Conservation (phyloP, 2,329 filamentous ascomycete genomes). For the Colletotrichum theobromicola region DNA sequence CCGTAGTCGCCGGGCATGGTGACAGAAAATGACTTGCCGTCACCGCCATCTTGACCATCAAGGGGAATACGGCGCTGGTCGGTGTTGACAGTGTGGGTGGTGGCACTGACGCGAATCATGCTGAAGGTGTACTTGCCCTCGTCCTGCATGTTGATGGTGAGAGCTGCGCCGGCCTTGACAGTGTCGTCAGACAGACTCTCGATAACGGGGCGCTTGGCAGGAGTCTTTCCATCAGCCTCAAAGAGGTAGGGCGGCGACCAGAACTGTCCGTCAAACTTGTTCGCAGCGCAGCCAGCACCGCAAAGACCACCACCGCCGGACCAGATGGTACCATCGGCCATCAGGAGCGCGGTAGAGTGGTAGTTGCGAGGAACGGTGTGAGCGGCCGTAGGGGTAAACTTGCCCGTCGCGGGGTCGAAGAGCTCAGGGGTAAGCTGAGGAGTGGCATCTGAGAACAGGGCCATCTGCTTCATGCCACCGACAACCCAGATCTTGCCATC, state of each 20-base stretch:
- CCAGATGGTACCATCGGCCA: constrained; percentile 54
- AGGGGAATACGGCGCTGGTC: constrained; percentile 60
- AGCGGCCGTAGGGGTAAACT: constrained; percentile 25
- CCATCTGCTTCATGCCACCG: constrained; percentile 46
- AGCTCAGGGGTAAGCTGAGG: constrained; percentile 48
- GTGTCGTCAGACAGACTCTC: constrained; percentile 31
- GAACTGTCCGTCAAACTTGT: constrained; percentile 61
- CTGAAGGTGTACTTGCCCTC: constrained; percentile 36
- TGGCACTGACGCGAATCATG: constrained; percentile 52
- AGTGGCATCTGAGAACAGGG: constrained; percentile 49
- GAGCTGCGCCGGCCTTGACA: constrained; percentile 20
- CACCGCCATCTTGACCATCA: constrained; percentile 27
- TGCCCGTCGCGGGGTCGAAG: constrained; percentile 40
- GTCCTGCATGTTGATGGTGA: constrained; percentile 35
- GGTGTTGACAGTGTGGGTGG: constrained; percentile 62
- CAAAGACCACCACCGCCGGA: constrained; percentile 60
- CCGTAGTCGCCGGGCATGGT: constrained; percentile 51
- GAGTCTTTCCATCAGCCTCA: constrained; percentile 40
- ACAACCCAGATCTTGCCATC: constrained; percentile 51
- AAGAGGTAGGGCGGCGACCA: constrained; percentile 62
- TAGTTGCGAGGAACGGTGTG: constrained; percentile 50
- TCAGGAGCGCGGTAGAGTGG: constrained; percentile 52
- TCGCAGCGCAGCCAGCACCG: constrained; percentile 40
- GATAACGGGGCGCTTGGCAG: constrained; percentile 47
- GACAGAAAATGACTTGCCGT: constrained; percentile 35